Conservation (phyloP, 2,329 filamentous ascomycete genomes). For the Capronia coronata region DNA sequence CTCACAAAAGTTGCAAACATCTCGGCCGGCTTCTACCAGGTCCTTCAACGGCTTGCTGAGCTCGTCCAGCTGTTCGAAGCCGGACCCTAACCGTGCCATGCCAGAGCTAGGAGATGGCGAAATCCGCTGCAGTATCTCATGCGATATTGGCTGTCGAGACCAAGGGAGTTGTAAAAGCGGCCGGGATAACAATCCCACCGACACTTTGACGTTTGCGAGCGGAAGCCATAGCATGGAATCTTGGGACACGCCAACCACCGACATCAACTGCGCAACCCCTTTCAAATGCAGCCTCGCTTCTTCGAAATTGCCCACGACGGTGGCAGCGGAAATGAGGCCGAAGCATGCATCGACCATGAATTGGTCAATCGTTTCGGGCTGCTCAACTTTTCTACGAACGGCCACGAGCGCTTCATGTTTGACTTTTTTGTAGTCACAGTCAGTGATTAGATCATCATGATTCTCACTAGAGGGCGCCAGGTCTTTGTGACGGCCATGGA, state of each 20-base stretch:
- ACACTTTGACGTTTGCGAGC: conserved; percentile 27
- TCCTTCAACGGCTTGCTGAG: conserved; percentile 31
- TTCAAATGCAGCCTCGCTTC: conserved; percentile 37
- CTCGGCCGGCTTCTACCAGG: conserved; percentile 30
- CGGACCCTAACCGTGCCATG: conserved; percentile 29
- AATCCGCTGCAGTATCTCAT: conserved; percentile 30
- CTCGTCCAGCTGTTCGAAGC: conserved; percentile 29
- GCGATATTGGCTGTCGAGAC: conserved; percentile 32
- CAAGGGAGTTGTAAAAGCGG: conserved; percentile 35
- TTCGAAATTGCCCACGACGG: conserved; percentile 36
- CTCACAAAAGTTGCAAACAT: conserved; percentile 34
- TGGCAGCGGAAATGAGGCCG: conserved; percentile 35
- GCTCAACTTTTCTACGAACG: conserved; percentile 24
- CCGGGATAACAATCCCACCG: conserved; percentile 32
- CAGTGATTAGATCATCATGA: conserved; percentile 27
- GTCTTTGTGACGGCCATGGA: conserved; percentile 30
- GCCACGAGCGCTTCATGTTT: conserved; percentile 32
- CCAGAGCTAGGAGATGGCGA: conserved; percentile 29
- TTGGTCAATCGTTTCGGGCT: conserved; percentile 34
- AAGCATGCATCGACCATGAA: conserved; percentile 37
- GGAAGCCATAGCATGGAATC: conserved; percentile 20
- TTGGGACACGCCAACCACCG: conserved; percentile 36
- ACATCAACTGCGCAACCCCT: conserved; percentile 31
- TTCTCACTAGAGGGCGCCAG: conserved; percentile 21
- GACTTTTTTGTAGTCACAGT: conserved; percentile 37